Percentiles rank a stretch among this genome's conserved stretches.
These are phyloP conservation scores for Lasiodiplodia sp. DNA, from an alignment of 2,329 filamentous ascomycete genomes.

Conservation along the genomic window DNA sequence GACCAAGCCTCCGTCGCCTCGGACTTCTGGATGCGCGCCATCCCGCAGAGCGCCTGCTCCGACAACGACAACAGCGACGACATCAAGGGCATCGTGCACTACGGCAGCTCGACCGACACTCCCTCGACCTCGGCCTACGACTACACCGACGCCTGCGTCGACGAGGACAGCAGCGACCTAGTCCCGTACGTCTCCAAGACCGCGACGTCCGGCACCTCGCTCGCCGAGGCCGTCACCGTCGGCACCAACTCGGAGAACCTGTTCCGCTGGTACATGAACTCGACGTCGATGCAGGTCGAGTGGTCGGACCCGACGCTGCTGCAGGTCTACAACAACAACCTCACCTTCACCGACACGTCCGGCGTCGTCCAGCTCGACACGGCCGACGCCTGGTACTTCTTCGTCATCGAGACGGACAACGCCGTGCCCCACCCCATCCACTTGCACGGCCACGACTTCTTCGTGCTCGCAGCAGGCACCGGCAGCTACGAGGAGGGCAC, in stretches of 20 bases:
- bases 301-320: slow-evolving; percentile 48
- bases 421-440: slow-evolving; percentile 51
- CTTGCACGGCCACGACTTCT: slow-evolving; percentile 49
- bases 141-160: slow-evolving; percentile 27
- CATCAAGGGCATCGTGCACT: slow-evolving; percentile 30
- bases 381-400: slow-evolving; percentile 28
- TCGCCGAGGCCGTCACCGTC: slow-evolving; percentile 25
- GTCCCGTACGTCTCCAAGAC: slow-evolving; percentile 46
- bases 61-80: slow-evolving; percentile 29
- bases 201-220: slow-evolving; percentile 6
- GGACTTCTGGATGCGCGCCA: slow-evolving; percentile 31
- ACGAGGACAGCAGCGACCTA: slow-evolving; percentile 37
- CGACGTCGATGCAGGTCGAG: slow-evolving; percentile 44
- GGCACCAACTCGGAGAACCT: slow-evolving; percentile 34
- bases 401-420: slow-evolving; percentile 33
- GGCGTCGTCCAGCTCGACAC: slow-evolving; percentile 47
- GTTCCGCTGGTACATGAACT: slow-evolving; percentile 52
- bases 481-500: slow-evolving; percentile 39
- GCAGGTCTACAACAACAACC: slow-evolving; percentile 42
- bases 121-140: slow-evolving; percentile 17
- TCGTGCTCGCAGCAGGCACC: slow-evolving; percentile 46
- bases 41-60: slow-evolving; percentile 25
- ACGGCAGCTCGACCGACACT: slow-evolving; percentile 15
- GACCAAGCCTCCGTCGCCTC: slow-evolving; percentile 36
- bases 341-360: slow-evolving; percentile 31